Percentiles rank a stretch among this genome's conserved stretches.
phyloP scores from a whole-genome alignment of 2,329 filamentous ascomycete genomes.

The Ceratocystis lukuohia region DNA sequence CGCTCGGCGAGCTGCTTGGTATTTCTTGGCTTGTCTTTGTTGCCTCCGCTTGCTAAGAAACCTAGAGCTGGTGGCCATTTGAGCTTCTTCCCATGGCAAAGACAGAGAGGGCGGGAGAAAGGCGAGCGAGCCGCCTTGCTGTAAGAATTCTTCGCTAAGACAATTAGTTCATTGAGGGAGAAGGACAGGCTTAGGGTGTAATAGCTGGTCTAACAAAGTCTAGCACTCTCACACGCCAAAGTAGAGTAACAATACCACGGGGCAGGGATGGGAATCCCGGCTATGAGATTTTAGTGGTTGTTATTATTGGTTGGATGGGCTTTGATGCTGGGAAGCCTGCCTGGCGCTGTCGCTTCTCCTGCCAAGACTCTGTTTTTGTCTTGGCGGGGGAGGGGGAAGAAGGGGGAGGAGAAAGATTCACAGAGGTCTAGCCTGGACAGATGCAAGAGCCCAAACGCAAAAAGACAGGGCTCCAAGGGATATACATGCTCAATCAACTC shows the following conservation, averaged over 20 bases:
- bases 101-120: neutral
- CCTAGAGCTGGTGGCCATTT: neutral
- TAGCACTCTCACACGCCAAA: neutral
- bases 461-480: neutral
- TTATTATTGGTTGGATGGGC: neutral
- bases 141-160: neutral
- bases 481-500: neutral
- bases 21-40: neutral
- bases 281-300: neutral
- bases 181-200: neutral
- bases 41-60: neutral
- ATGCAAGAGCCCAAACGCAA: neutral
- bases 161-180: neutral
- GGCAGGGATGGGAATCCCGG: neutral
- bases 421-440: neutral
- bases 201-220: no score
- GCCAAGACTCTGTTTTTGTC: constrained; percentile 7
- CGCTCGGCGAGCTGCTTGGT: neutral
- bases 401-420: neutral
- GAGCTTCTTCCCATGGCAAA: neutral
- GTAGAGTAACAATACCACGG: neutral
- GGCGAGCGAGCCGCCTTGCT: neutral
- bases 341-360: constrained; percentile 11
- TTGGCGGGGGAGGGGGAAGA: constrained; percentile 2
- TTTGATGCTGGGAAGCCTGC: constrained; percentile 7